Evolutionary conservation across 1,139 yeast genomes (phyloP).

Genomic region (Lodderomyces theae): DNA sequence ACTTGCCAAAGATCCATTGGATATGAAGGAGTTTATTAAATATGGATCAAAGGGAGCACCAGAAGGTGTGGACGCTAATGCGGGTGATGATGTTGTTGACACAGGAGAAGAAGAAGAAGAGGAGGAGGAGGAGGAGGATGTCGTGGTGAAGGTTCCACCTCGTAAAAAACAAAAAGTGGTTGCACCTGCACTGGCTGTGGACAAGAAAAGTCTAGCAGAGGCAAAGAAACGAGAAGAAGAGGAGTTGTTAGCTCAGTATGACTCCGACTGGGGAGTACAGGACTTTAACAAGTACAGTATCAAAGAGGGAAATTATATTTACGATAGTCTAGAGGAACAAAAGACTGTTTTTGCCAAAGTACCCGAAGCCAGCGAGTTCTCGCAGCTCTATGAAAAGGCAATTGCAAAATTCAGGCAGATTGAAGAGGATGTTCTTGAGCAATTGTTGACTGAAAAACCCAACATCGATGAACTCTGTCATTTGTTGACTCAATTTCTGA

Average conservation of each 20-base stretch:
- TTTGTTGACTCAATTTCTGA: conserved; percentile 19
- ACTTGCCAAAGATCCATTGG: conserved; percentile 43
- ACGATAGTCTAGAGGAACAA: conserved; percentile 33
- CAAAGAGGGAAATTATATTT: conserved; percentile 35
- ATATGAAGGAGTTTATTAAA: conserved; percentile 39
- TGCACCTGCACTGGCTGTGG: conserved; percentile 7
- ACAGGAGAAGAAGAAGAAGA: conserved; percentile 20
- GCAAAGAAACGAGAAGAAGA: conserved; percentile 22
- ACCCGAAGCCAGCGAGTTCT: conserved; percentile 24
- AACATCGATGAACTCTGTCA: conserved; percentile 8
- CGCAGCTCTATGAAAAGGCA: conserved; percentile 16
- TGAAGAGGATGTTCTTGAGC: conserved; percentile 18
- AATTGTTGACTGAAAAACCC: conserved; percentile 18
- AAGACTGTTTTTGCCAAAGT: conserved; percentile 22
- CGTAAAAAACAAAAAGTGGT: conserved; percentile 6
- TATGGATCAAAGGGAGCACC: conserved; percentile 44
- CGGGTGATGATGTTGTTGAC: too few species aligned
- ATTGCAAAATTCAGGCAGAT: conserved; percentile 21
- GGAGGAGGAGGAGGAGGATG: conserved; percentile 19
- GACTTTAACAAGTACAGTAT: conserved; percentile 24
- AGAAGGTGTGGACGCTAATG: conserved; percentile 20
- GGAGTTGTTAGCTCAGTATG: conserved; percentile 25
- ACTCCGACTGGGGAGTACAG: conserved; percentile 47
- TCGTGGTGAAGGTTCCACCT: conserved; percentile 16
- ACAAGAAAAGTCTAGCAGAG: conserved; percentile 12